A percentile compares a stretch with the other conserved stretches of the same genome.
These are phyloP conservation scores for Nitzschia inconspicua DNA, from an alignment of 108 stramenopile species.

Conservation along the genomic window DNA sequence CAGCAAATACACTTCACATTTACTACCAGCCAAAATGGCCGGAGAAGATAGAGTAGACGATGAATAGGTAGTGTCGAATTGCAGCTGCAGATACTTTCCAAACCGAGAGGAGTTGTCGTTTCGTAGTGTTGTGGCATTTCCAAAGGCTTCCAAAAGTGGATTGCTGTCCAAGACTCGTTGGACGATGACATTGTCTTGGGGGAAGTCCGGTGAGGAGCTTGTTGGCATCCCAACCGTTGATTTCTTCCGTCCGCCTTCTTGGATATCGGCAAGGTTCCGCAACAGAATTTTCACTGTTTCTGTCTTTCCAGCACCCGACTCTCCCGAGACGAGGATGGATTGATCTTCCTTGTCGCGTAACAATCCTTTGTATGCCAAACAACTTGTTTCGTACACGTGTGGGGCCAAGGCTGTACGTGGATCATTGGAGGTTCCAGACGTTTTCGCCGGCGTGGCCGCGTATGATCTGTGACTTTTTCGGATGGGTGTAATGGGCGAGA, in stretches of 20 bases:
- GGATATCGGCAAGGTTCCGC: conserved; percentile 79
- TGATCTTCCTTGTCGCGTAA: conserved; percentile 60
- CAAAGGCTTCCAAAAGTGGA: conserved; percentile 93
- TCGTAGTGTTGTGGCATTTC: conserved; percentile 87
- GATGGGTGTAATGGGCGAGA: not conserved
- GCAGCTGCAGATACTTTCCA: conserved; percentile 89
- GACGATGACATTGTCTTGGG: conserved; percentile 44
- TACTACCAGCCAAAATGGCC: conserved; percentile 65
- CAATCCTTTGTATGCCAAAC: conserved; percentile 74
- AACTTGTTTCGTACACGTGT: conserved; percentile 82
- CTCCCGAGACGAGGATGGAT: conserved; percentile 85
- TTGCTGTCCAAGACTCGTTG: conserved; percentile 86
- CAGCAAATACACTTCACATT: conserved; percentile 88
- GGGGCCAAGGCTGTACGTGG: conserved; percentile 60
- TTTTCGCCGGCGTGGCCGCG: not conserved
- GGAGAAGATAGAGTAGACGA: not conserved
- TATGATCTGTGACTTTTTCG: not conserved
- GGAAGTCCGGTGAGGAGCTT: not conserved
- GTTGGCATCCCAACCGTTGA: not conserved
- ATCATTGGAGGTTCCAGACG: too few species aligned
- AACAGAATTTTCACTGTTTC: conserved; percentile 93
- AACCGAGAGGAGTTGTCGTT: conserved; percentile 88
- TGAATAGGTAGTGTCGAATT: conserved; percentile 55
- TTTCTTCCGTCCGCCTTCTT: conserved; percentile 22
- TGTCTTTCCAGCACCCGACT: conserved; percentile 91